Evolutionary conservation across 2,329 filamentous ascomycete genomes (phyloP), one percentile per base, ranked within the genome.

Genomic region (Fusarium dimerum): DNA sequence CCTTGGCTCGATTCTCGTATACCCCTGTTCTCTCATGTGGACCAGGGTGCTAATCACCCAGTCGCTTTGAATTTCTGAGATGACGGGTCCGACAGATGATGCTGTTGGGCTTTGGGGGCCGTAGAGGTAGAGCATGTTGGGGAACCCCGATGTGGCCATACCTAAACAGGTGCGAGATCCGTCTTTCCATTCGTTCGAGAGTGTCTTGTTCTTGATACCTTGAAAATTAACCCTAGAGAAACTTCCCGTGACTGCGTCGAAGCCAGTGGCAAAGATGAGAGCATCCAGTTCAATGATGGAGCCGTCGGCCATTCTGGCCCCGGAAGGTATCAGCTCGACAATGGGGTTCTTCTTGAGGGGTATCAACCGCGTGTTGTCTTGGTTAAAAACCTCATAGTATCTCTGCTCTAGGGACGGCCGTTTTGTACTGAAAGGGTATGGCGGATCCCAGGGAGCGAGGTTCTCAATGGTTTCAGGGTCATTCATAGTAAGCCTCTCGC

Each of bases 351-450:
- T 20, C 5, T 59, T 59, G 6, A 51, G 15, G 2, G 36, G 50
- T 8, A 60, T 38, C 4, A 60, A 2, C 6, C 45, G 15, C 11
- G 56, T 50, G 10, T 59, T 60, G 15, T 50, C n/a, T 2, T 56
- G 55, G 36, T 56, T 52, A 26, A 56, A 59, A 3, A 56, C 51
- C 26, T 60, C 57, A 10, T 54, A 59, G 11, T 36, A 56, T 3
- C 29, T 40, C 18, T 52, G 51, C 15, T 59, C 57, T 0, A 60
- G 43, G 6, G 55, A 45, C 10, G 47, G 30, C 0, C 55, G 38
- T 30, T 60, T 60, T 0, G 53, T 59, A 6, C 47, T 50, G 13
- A 56, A 60, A 2, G 41, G 43, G 11, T 44, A 54, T 1, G 50
- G 52, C 2, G 51, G 45, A 2, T 43, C 42, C 12, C 26, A 17